A percentile compares a stretch with the other conserved stretches of the same genome.
Conservation (phyloP, 345 rosid genomes). For the Bruguiera gymnorhiza region DNA sequence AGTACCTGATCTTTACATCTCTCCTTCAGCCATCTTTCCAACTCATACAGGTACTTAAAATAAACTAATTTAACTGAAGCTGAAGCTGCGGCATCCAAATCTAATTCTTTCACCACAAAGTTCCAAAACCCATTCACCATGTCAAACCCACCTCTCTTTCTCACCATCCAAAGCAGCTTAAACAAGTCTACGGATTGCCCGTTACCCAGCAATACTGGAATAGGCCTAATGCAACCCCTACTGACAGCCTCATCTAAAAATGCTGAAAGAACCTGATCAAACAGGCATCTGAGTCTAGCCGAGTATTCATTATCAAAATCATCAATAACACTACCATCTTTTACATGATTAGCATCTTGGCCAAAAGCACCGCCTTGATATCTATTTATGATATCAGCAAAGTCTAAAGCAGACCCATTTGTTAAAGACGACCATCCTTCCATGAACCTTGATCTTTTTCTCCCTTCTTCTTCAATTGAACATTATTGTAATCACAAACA, state of each 20-base stretch:
- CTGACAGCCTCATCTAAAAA: conserved; percentile 37
- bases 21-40: conserved; percentile 50
- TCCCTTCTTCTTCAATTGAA: background rate
- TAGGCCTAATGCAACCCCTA: conserved; percentile 43
- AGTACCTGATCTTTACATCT: conserved; percentile 18
- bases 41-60: conserved; percentile 45
- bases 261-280: conserved; percentile 50
- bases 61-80: conserved; percentile 51
- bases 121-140: conserved; percentile 57
- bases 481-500: conserved; percentile 2
- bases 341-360: conserved; percentile 14
- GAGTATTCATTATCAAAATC: conserved; percentile 26
- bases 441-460: conserved; percentile 27
- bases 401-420: conserved; percentile 36
- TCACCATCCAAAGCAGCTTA: conserved; percentile 53
- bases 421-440: conserved; percentile 50
- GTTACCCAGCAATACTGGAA: conserved; percentile 48
- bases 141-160: conserved; percentile 57
- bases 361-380: conserved; percentile 18
- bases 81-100: conserved; percentile 34
- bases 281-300: conserved; percentile 39
- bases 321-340: conserved; percentile 18
- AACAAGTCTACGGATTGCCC: conserved; percentile 57
- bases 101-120: conserved; percentile 47
- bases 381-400: conserved; percentile 15